Evolutionary conservation across 352 stramenopile genomes (phyloP).

Genomic region (Globisporangium solare): DNA sequence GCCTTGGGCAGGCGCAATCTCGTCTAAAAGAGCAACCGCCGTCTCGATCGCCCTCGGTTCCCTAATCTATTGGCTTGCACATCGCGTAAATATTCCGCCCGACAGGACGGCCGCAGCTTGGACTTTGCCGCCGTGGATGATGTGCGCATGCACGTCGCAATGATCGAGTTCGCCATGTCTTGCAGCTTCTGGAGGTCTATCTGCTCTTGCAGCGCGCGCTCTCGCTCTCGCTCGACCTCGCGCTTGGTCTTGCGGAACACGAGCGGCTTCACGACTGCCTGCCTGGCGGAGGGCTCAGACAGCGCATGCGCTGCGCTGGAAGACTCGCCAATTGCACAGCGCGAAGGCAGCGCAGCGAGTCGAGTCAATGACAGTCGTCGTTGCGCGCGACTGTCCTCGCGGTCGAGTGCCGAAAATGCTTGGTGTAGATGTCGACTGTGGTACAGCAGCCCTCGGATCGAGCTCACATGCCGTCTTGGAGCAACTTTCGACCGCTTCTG

Average conservation of each 20-base stretch:
- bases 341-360: slow-evolving; percentile 9
- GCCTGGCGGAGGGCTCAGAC: background rate
- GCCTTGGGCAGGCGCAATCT: background rate
- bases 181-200: slow-evolving; percentile 15
- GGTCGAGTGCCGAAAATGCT: slow-evolving; percentile 27
- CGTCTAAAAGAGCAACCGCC: slow-evolving; percentile 37
- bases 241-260: slow-evolving; percentile 56
- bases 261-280: slow-evolving; percentile 22
- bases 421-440: slow-evolving; percentile 34
- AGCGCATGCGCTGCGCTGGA: background rate
- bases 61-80: slow-evolving; percentile 7
- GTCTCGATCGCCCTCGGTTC: slow-evolving; percentile 22
- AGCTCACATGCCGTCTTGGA: slow-evolving; percentile 21
- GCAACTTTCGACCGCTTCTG: slow-evolving; percentile 39
- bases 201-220: slow-evolving; percentile 20
- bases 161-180: slow-evolving; percentile 7
- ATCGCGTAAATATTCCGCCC: slow-evolving; percentile 2
- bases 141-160: slow-evolving; percentile 2
- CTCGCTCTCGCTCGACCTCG: slow-evolving; percentile 39
- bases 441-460: slow-evolving; percentile 26
- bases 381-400: slow-evolving; percentile 30
- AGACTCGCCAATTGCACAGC: slow-evolving; percentile 11
- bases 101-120: slow-evolving; percentile 11
- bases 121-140: background rate
- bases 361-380: slow-evolving; percentile 11